Conservation (phyloP, 441 rosid species). For the Iberis amara region DNA sequence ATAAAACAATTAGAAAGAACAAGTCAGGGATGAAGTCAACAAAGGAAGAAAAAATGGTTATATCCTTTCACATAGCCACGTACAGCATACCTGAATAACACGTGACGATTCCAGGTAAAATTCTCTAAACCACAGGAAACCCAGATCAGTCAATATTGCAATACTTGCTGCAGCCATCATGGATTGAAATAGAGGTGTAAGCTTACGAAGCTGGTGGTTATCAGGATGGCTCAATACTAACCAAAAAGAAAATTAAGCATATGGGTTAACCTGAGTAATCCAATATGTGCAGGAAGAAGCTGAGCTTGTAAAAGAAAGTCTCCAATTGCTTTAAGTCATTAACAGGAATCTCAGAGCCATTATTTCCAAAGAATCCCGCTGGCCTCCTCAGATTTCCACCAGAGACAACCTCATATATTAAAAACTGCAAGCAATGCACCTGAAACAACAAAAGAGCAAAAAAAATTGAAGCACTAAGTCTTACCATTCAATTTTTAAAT, state of each 20-base stretch:
- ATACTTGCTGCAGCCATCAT: conserved; percentile 66
- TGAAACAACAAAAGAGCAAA: conserved; percentile 33
- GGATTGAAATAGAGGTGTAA: conserved; percentile 26
- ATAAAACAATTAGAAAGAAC: conserved; percentile 21
- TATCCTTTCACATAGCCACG: conserved; percentile 8
- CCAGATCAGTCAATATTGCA: conserved; percentile 85
- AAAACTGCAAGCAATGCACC: conserved; percentile 97
- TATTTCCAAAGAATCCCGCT: conserved; percentile 97
- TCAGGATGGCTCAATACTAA: conserved; percentile 13
- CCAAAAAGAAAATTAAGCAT: conserved; percentile 11
- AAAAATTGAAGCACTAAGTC: not conserved
- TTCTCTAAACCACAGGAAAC: conserved; percentile 99
- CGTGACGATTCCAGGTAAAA: conserved; percentile 99
- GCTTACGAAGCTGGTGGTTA: conserved; percentile 11
- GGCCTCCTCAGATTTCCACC: conserved; percentile 99
- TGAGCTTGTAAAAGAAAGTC: conserved; percentile 95
- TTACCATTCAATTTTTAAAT: conserved; percentile 9
- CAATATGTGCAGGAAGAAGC: conserved; percentile 94
- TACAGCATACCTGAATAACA: conserved; percentile 85
- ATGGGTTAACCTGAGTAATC: conserved; percentile 71
- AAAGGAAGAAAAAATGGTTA: conserved; percentile 2
- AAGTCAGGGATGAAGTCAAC: conserved; percentile 15
- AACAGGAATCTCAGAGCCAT: conserved; percentile 95
- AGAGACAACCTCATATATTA: conserved; percentile 96
- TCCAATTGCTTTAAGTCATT: conserved; percentile 93